Conservation (phyloP, 129 eudicot species). For the Calendula officinalis region DNA sequence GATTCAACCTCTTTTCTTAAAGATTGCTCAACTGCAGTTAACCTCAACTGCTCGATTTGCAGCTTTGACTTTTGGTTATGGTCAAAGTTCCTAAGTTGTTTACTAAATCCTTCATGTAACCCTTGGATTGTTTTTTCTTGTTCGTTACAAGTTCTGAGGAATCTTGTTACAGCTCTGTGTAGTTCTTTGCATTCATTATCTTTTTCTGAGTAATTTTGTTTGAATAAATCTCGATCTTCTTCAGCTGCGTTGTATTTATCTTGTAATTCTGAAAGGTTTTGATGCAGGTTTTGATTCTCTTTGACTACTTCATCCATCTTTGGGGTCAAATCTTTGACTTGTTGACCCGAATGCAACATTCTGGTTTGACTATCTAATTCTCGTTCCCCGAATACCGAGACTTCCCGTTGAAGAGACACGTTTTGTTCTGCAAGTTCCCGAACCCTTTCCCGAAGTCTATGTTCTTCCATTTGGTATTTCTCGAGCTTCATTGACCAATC, state of each 20-base stretch:
- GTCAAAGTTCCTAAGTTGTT: conserved; percentile 52
- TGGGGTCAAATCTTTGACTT: conserved; percentile 48
- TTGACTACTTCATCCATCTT: conserved; percentile 47
- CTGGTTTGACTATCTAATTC: conserved; percentile 52
- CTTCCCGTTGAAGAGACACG: conserved; percentile 88
- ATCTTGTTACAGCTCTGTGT: conserved; percentile 64
- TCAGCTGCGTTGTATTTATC: conserved; percentile 57
- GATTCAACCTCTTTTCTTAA: conserved; percentile 83
- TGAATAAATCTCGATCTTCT: conserved; percentile 58
- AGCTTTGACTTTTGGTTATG: conserved; percentile 54
- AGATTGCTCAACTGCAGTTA: conserved; percentile 65
- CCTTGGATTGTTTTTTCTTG: conserved; percentile 90
- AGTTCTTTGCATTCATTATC: conserved; percentile 79
- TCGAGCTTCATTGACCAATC: conserved; percentile 91
- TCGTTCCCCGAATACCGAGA: conserved; percentile 62
- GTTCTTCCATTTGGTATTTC: conserved; percentile 81
- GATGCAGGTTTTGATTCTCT: conserved; percentile 56
- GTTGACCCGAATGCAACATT: conserved; percentile 48
- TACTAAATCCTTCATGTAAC: conserved; percentile 53
- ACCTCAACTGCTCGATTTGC: conserved; percentile 71
- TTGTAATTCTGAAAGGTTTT: conserved; percentile 44
- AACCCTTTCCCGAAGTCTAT: conserved; percentile 87
- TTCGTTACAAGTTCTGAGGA: conserved; percentile 66
- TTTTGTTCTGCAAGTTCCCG: conserved; percentile 97
- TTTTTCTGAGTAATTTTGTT: conserved; percentile 61